Evolutionary conservation across 805 yeast genomes (phyloP), one percentile per base, ranked within the genome.

Genomic region (Kluyveromyces nonfermentans): DNA sequence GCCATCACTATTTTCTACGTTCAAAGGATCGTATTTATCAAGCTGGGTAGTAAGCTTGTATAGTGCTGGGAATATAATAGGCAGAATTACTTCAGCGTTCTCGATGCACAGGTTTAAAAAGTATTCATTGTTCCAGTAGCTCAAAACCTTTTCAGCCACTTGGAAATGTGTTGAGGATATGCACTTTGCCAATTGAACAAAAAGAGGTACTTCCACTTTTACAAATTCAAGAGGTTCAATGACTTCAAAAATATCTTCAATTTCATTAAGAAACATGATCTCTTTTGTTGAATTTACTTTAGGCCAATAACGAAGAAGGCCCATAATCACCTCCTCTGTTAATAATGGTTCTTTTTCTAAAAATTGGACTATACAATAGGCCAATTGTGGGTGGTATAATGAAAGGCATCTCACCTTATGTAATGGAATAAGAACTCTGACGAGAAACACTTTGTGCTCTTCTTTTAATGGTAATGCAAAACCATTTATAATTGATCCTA

Each of bases 381-480:
- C 96, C 52, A 93, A 73, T 65, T 93, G 98, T 32, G 97, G 96
- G 62, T 93, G 98, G 63, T 90, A 93, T 50, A 90, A 69, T 7
- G 95, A 82, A 45, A 93, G 71, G 42, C 93, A 78, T 61, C 89
- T 82, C 15, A 86, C 90, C 63, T 93, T 90, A 64, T 93, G 98
- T 63, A 93, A 69, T 22, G 98, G 98, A 21, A 93, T 72, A 55
- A 93, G 73, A 16, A 90, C 90, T 46, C 96, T 73, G 30, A 85
- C 79, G 50, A 93, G 67, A 55, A 93, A 93, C 12, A 85, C 79
- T 65, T 93, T 93, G 66, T 93, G 98, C 64, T 93, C 98, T 56
- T 93, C 97, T 62, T 93, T 93, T 55, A 93, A 74, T 5, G 98
- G 98, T 50, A 93, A 72, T 2, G 98, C 98, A 71, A 93, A 93